These are phyloP conservation scores for Musa balbisiana DNA, from an alignment of 202 grass and related monocot genomes.

Conservation along the genomic window DNA sequence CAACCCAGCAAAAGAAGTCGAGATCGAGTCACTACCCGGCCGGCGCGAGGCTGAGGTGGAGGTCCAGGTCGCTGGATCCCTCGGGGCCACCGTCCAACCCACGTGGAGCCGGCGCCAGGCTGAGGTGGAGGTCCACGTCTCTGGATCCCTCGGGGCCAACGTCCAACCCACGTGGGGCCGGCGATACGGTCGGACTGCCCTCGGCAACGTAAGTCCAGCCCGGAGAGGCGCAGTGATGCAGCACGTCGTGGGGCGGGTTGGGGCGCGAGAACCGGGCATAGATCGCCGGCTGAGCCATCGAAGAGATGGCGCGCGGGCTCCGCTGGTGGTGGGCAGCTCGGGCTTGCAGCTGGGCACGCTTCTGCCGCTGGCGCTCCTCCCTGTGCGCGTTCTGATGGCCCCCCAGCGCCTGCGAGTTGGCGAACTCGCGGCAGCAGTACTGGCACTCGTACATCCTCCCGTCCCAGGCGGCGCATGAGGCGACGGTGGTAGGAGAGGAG, in stretches of 20 bases:
- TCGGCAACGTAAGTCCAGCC: neutral
- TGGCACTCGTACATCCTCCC: slow-evolving; percentile 7
- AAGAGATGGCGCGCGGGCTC: too few species aligned
- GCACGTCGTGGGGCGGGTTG: too few species aligned
- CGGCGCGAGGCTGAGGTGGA: neutral
- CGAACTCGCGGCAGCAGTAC: slow-evolving; percentile 10
- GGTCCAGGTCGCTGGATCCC: neutral
- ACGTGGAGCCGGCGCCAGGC: neutral
- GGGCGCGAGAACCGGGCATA: too few species aligned
- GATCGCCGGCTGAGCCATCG: too few species aligned
- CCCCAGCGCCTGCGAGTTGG: slow-evolving; percentile 4
- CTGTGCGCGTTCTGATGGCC: slow-evolving; percentile 8
- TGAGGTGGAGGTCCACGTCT: neutral
- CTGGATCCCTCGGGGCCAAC: neutral
- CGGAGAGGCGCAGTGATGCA: too few species aligned
- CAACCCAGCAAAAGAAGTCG: neutral
- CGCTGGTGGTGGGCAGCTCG: neutral
- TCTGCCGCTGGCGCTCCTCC: slow-evolving; percentile 3
- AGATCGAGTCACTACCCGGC: neutral
- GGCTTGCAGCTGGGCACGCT: neutral
- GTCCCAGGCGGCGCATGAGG: neutral
- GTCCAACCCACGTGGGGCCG: neutral
- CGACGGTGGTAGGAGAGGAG: too few species aligned
- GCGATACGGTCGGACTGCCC: neutral
- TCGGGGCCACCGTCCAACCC: neutral